Conservation (phyloP, 1,284 basidiomycete species). For the Sporisorium graminicola region DNA sequence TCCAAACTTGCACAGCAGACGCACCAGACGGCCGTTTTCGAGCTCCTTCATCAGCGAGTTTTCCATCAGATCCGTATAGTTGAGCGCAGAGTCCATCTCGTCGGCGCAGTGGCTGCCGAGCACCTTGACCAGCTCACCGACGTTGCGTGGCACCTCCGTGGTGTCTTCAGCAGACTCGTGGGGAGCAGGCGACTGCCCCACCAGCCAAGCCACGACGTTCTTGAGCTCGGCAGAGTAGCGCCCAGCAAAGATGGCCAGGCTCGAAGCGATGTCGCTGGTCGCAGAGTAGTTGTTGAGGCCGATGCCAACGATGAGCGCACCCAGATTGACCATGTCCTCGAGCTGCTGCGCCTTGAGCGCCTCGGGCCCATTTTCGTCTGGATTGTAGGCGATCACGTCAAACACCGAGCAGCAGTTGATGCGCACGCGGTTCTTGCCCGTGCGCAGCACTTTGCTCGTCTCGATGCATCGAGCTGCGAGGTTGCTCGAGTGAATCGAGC, state of each 20-base stretch:
- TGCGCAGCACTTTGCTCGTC: conserved; percentile 87
- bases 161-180: conserved; percentile 15
- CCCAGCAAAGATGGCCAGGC: conserved; percentile 81
- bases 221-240: conserved; percentile 86
- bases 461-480: conserved; percentile 87
- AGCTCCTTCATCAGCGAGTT: conserved; percentile 87
- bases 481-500: conserved; percentile 84
- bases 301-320: conserved; percentile 84
- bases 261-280: conserved; percentile 78
- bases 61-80: conserved; percentile 84
- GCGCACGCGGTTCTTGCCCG: conserved; percentile 81
- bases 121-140: conserved; percentile 84
- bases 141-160: conserved; percentile 73
- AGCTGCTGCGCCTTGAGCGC: conserved; percentile 72
- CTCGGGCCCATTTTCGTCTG: conserved; percentile 40
- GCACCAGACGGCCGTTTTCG: conserved; percentile 95
- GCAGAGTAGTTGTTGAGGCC: conserved; percentile 79
- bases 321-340: conserved; percentile 89
- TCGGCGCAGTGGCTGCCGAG: conserved; percentile 80
- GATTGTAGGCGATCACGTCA: conserved; percentile 64
- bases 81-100: conserved; percentile 86
- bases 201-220: conserved; percentile 81
- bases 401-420: conserved; percentile 63
- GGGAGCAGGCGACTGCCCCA: conserved; percentile 71
- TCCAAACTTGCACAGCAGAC: conserved; percentile 91